Evolutionary conservation across 1,139 yeast species (phyloP), one percentile per base, ranked within the genome.

Genomic region (Kodamaea derodonti): DNA sequence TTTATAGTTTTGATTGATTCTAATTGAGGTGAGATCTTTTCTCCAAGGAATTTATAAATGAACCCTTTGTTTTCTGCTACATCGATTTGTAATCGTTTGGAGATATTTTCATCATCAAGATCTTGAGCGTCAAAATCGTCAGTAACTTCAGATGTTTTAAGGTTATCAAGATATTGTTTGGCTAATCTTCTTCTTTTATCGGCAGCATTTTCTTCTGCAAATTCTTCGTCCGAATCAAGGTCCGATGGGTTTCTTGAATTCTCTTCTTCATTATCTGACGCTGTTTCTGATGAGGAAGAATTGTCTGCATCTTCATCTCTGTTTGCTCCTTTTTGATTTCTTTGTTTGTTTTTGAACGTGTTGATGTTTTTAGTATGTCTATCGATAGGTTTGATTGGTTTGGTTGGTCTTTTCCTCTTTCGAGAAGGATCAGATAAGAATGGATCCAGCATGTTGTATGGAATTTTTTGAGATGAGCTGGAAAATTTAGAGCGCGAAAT

Each of bases 131-230:
- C 95, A 49, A 87, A 87, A 14, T 71, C 68, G 12, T 14, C 28
- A 13, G 11, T 17, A 13, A 58, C 46, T 29, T 65, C 65, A 18
- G 6, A 7, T 3, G 63, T 60, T 52, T 83, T 79, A 49, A 92
- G 62, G 52, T 85, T 85, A 30, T 84, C 92, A 46, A 92, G 67
- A 58, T 92, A 92, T 58, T 90, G 95, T 58, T 88, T 88, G 14
- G 98, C 98, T 44, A 92, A 68, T 52, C 97, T 70, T 62, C 97
- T 78, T 61, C 99, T 78, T 59, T 87, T 90, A 52, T 92, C 98
- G 1, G 96, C 95, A 14, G 90, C 95, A 34, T 78, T 79, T 58
- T 92, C 98, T 20, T 70, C 72, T 17, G 68, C 78, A 46, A 79
- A 78, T 47, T 81, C 92, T 48, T 80, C 88, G 33, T 80, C 90